phyloP scores from a whole-genome alignment of 129 eudicot genomes.

The Lonicera japonica region DNA sequence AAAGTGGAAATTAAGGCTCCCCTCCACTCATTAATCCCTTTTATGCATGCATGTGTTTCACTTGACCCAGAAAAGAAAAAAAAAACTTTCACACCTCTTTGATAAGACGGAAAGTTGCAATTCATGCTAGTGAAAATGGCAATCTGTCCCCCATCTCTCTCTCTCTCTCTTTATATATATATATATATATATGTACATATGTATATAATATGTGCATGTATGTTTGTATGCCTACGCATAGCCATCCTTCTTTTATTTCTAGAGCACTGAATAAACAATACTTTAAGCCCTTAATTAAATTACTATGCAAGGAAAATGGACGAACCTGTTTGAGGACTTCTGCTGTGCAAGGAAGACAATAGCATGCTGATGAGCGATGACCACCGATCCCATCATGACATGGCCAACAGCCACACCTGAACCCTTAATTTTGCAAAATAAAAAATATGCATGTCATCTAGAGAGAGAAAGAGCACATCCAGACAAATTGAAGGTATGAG shows the following conservation, averaged over 20 bases:
- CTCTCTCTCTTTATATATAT: too few species aligned
- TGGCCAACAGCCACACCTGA: conserved; percentile 21
- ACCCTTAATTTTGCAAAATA: neutral
- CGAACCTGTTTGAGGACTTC: conserved; percentile 13
- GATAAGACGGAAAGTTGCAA: conserved; percentile 28
- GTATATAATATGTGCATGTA: too few species aligned
- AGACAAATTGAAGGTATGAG: conserved; percentile 18
- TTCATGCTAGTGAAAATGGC: conserved; percentile 7
- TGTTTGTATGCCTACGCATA: too few species aligned
- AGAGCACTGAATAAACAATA: conserved; percentile 17
- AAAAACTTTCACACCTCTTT: neutral
- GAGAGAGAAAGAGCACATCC: neutral
- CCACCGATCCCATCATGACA: conserved; percentile 7
- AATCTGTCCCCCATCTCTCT: conserved; percentile 3
- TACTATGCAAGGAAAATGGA: too few species aligned
- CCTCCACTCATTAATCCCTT: conserved; percentile 31
- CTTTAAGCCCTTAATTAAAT: too few species aligned
- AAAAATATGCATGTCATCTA: conserved; percentile 15
- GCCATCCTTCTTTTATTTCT: conserved; percentile 5
- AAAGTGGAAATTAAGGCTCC: conserved; percentile 30
- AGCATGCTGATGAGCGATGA: neutral
- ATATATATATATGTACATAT: too few species aligned
- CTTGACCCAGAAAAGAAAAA: neutral
- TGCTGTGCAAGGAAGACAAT: conserved; percentile 9
- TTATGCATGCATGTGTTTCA: conserved; percentile 22